Percentiles rank a stretch among this genome's conserved stretches.
These are phyloP conservation scores for Leishmania mexicana DNA, from an alignment of 208 protist species.

Conservation along the genomic window DNA sequence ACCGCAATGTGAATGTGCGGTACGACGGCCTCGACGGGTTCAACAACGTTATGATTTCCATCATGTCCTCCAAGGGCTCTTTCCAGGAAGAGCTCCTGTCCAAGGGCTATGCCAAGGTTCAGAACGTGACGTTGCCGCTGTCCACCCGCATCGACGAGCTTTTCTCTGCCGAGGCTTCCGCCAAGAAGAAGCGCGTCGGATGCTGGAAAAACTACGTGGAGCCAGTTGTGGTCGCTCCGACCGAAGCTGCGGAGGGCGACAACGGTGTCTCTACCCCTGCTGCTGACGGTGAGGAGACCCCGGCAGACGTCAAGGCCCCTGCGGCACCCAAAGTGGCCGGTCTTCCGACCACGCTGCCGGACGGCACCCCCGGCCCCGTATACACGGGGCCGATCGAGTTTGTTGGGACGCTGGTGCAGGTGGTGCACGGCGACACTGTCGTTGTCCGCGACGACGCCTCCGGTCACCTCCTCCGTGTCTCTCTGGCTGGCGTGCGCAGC, in stretches of 20 bases:
- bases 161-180: conserved; percentile 57
- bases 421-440: conserved; percentile 84
- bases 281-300: background rate
- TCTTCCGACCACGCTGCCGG: conserved; percentile 48
- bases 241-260: conserved; percentile 8
- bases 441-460: conserved; percentile 66
- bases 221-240: conserved; percentile 8
- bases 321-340: conserved; percentile 32
- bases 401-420: conserved; percentile 71
- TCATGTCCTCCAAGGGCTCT: conserved; percentile 77
- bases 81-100: conserved; percentile 90
- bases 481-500: conserved; percentile 75
- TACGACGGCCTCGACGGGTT: conserved; percentile 81
- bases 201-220: conserved; percentile 76
- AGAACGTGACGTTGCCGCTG: conserved; percentile 56
- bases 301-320: background rate
- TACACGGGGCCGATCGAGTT: conserved; percentile 74
- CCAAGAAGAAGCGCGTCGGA: conserved; percentile 52
- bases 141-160: conserved; percentile 50
- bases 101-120: conserved; percentile 73
- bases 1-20: conserved; percentile 81
- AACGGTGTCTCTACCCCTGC: conserved; percentile 7
- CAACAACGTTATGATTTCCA: conserved; percentile 79
- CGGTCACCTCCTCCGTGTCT: conserved; percentile 58
- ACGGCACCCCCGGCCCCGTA: conserved; percentile 43